Conservation (phyloP, 257 asterid species). For the Oldenlandia corymbosa region DNA sequence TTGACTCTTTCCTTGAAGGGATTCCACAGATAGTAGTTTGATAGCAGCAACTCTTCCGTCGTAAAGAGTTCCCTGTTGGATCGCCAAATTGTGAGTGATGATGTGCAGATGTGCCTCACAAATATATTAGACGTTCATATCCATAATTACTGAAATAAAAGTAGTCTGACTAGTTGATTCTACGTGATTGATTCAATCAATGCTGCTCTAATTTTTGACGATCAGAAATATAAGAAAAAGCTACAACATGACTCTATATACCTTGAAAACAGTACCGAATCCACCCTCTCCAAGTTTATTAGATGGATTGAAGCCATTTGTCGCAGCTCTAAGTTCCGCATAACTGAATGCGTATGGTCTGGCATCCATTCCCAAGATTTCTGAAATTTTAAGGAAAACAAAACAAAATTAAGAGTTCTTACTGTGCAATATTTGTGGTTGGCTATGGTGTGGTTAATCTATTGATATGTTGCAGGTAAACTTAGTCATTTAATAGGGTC, state of each 20-base stretch:
- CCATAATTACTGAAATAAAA: not conserved
- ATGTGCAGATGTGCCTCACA: not conserved
- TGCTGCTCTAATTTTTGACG: no score
- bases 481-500: no score
- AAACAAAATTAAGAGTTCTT: no score
- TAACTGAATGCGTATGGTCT: slow-evolving; percentile 64
- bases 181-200: not conserved
- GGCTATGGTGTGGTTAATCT: no score
- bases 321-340: slow-evolving; percentile 63
- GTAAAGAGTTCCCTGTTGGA: slow-evolving; percentile 57
- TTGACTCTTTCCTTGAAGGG: slow-evolving; percentile 82
- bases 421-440: no score
- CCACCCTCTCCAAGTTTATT: slow-evolving; percentile 97
- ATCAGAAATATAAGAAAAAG: not conserved
- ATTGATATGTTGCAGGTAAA: no score
- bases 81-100: not conserved
- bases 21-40: slow-evolving; percentile 70
- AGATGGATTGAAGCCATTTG: slow-evolving; percentile 53
- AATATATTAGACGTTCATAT: not conserved
- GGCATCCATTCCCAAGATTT: slow-evolving; percentile 63
- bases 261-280: slow-evolving; percentile 88
- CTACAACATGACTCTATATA: slow-evolving; percentile 7
- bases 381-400: no score
- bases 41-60: slow-evolving; percentile 77
- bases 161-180: not conserved